Evolutionary conservation across 73 alveolate species (phyloP).

Genomic region (Paramecium sexaurelia): DNA sequence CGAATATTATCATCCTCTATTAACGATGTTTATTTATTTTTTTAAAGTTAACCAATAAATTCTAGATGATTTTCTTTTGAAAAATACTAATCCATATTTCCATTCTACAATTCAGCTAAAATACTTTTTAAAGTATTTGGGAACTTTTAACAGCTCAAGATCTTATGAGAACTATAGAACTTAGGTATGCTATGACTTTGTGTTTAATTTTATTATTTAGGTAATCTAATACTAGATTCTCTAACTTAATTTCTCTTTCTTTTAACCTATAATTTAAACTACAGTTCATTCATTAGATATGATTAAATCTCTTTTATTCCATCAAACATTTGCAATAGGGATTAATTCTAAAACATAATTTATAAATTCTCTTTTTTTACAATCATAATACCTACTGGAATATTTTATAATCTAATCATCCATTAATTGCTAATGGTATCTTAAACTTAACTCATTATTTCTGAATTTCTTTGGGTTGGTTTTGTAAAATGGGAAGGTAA

Average conservation of each 20-base stretch:
- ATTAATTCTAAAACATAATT: background rate
- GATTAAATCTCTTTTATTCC: background rate
- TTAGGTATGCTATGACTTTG: background rate
- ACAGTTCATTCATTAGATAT: background rate
- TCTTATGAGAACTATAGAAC: background rate
- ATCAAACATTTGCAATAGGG: background rate
- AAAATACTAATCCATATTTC: background rate
- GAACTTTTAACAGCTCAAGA: background rate
- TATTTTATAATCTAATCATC: background rate
- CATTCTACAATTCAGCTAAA: background rate
- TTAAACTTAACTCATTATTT: background rate
- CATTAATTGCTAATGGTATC: background rate
- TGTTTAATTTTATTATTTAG: background rate
- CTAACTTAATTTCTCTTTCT: background rate
- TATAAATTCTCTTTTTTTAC: background rate
- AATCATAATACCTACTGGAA: conserved; percentile 43
- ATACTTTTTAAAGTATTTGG: background rate
- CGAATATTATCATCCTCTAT: background rate
- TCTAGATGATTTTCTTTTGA: conserved; percentile 8
- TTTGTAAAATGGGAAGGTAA: background rate
- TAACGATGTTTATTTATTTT: background rate
- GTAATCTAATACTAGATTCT: background rate
- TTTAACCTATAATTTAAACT: background rate
- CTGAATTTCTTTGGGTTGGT: background rate
- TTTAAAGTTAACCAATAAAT: background rate